Conservation (phyloP, 768 basidiomycete species). For the Hygrophoropsis aurantiaca region DNA sequence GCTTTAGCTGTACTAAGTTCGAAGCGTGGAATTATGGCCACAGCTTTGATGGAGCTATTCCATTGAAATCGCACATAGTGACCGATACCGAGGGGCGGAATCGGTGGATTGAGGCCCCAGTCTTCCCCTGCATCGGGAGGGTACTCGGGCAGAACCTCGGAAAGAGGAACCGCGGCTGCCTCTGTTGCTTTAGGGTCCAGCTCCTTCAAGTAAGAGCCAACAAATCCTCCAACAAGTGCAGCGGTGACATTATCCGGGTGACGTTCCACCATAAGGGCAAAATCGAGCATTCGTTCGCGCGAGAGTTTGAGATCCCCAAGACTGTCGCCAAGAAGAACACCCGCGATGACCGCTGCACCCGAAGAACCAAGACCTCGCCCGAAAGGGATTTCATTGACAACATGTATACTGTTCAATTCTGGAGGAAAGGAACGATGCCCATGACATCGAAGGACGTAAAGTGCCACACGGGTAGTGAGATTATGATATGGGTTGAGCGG, state of each 20-base stretch:
- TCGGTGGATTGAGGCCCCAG: slow-evolving; percentile 88
- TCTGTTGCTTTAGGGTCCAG: slow-evolving; percentile 77
- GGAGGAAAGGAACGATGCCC: slow-evolving; percentile 72
- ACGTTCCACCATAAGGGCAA: slow-evolving; percentile 97
- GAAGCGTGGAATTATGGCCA: slow-evolving; percentile 93
- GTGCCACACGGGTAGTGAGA: slow-evolving; percentile 93
- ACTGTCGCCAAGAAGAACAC: slow-evolving; percentile 86
- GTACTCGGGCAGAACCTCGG: slow-evolving; percentile 95
- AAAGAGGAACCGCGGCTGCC: slow-evolving; percentile 88
- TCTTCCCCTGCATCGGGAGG: slow-evolving; percentile 88
- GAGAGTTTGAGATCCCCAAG: slow-evolving; percentile 74
- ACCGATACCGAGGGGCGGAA: slow-evolving; percentile 88
- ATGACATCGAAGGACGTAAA: slow-evolving; percentile 96
- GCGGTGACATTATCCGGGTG: slow-evolving; percentile 99
- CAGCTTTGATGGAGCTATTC: slow-evolving; percentile 80
- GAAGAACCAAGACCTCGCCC: slow-evolving; percentile 97
- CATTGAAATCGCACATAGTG: slow-evolving; percentile 92
- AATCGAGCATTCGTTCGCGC: slow-evolving; percentile 79
- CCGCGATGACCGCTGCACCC: slow-evolving; percentile 98
- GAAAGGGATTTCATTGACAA: slow-evolving; percentile 93
- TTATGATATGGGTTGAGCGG: slow-evolving; percentile 96
- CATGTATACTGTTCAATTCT: slow-evolving; percentile 65
- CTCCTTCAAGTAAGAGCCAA: slow-evolving; percentile 93
- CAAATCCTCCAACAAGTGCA: slow-evolving; percentile 94
- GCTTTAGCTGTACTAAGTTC: slow-evolving; percentile 97